Evolutionary conservation across 1,284 basidiomycete genomes (phyloP), one percentile per base, ranked within the genome.

Genomic region (Heterobasidion parviporum): DNA sequence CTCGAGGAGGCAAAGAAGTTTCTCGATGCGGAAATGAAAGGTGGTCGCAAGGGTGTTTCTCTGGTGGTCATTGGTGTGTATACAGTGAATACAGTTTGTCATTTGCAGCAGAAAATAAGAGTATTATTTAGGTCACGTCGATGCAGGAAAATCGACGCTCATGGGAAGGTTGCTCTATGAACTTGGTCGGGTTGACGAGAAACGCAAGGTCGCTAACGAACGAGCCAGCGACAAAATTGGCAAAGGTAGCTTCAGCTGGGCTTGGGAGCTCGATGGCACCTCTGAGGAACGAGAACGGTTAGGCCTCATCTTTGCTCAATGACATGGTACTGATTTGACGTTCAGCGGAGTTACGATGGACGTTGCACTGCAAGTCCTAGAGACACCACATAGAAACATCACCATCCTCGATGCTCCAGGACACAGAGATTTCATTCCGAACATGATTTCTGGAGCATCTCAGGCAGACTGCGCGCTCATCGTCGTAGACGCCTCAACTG

Each of bases 391-490:
- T 63, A 81, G 90, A 52, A 81, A 85, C 56, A 87, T 98, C 61
- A 98, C 94, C 1, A 82, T 99, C 18, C 82, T 99, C 32, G 96
- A 99, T 64, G 96, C 97, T 0, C 96, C 96, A 0, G 96, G 96
- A 0, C 96, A 99, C 71, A 90, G 87, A 61, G 97, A 99, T 66
- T 99, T 99, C 64, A 91, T 99, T 56, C 96, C 97, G 0, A 98
- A 98, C 67, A 99, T 99, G 97, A 99, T 99, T 57, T 96, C 93
- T 0, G 96, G 96, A 1, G 96, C 96, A 2, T 87, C 95, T 0
- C 96, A 98, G 72, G 97, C 97, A 0, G 96, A 99, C 64, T 94
- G 92, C 41, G 95, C 96, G 1, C 72, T 99, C 5, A 81, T 99
- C n/a, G 96, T 99, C 6, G 84, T 99, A 18, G 97, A 98, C 69